Evolutionary conservation across 805 yeast genomes (phyloP), one percentile per base, ranked within the genome.

Genomic region (Hanseniaspora taiwanica): DNA sequence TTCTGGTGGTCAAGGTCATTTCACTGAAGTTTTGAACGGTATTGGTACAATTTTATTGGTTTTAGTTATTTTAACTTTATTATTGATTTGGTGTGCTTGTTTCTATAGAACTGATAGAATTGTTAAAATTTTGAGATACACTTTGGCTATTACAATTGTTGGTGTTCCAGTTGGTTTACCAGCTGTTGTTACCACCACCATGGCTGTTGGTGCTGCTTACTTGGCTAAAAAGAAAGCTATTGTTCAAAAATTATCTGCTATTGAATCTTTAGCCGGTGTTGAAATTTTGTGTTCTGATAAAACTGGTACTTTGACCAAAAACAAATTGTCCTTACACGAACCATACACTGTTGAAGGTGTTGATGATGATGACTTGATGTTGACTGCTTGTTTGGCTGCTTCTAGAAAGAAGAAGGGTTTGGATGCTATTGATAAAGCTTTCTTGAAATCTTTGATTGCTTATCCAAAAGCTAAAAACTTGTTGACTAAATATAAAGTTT

Each of bases 121-220:
- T 63, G 95, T 86, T 59, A 70, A 78, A 56, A 82, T 86, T 69
- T 74, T 86, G 65, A 76, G 94, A 72, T 82, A 78, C 80, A 81
- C 94, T 56, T 71, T 86, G 63, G 96, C 94, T 55, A 85, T 86
- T 66, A 86, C 95, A 71, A 84, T 86, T 68, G 80, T 86, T 56
- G 96, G 96, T 80, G 96, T 86, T 55, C 96, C 96, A 65, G 96
- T 86, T 53, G 96, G 96, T 81, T 78, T 86, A 64, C 96, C 96
- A 66, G 95, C 94, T 64, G 96, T 86, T 61, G 95, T 85, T 54
- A 86, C 96, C 73, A 86, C 95, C 58, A 86, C 96, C 65, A 85
- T 86, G 96, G 96, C 96, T 66, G 96, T 87, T 68, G 96, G 96
- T 78, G 96, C 96, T 65, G 95, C 96, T 62, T 84, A 86, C 81